These are phyloP conservation scores for Psilocybe sp. DNA, from an alignment of 768 basidiomycete genomes.

Conservation along the genomic window DNA sequence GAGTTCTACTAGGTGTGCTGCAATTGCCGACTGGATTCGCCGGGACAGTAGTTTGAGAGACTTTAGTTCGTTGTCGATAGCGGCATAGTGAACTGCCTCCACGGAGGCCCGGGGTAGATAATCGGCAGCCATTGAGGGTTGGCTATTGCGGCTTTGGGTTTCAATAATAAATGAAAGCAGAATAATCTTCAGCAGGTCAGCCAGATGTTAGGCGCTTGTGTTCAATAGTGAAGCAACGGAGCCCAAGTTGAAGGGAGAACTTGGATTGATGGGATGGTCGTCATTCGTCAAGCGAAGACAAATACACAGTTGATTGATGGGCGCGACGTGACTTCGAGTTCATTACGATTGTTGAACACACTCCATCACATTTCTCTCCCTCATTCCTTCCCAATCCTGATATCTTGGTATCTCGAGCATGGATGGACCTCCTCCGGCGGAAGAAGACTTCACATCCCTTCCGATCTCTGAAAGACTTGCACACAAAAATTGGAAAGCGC, in stretches of 20 bases:
- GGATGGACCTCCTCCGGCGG: slow-evolving; percentile 90
- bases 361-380: slow-evolving; percentile 2
- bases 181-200: too few species aligned
- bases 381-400: slow-evolving; percentile 13
- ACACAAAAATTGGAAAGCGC: slow-evolving; percentile 99
- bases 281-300: too few species aligned
- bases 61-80: slow-evolving; percentile 59
- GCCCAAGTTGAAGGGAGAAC: too few species aligned
- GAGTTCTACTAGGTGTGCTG: slow-evolving; percentile 47
- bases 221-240: too few species aligned
- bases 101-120: slow-evolving; percentile 23
- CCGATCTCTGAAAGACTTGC: slow-evolving; percentile 76
- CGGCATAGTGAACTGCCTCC: slow-evolving; percentile 27
- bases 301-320: too few species aligned
- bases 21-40: slow-evolving; percentile 42
- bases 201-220: too few species aligned
- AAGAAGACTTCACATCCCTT: slow-evolving; percentile 88
- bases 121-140: slow-evolving; percentile 7
- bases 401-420: slow-evolving; percentile 35
- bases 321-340: background rate
- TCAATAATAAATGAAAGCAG: too few species aligned
- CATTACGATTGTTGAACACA: too few species aligned
- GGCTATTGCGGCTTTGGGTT: too few species aligned
- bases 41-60: slow-evolving; percentile 54
- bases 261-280: too few species aligned